Evolutionary conservation across 441 rosid genomes (phyloP).

Genomic region (Syzygium malaccense): DNA sequence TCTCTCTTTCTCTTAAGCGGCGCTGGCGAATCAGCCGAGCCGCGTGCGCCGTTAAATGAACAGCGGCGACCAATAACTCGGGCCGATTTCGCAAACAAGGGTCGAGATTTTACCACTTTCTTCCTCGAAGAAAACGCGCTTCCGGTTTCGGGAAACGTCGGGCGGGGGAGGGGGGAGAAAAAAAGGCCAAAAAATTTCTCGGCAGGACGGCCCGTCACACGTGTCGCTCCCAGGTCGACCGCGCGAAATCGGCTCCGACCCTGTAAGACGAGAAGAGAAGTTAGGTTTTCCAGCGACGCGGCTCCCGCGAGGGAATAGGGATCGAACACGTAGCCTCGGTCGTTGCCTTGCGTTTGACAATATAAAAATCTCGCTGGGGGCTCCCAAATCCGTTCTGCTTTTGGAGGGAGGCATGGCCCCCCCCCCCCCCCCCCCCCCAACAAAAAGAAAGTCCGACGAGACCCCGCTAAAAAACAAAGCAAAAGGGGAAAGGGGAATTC

Average conservation of each 20-base stretch:
- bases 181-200: too few relatives aligned
- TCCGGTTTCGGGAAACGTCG: too few relatives aligned
- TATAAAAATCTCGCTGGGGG: not conserved
- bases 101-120: not conserved
- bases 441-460: too few relatives aligned
- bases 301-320: rapidly evolving
- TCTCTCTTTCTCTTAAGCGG: not conserved
- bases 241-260: too few relatives aligned
- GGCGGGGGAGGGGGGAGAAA: too few relatives aligned
- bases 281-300: not conserved
- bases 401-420: too few relatives aligned
- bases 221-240: too few relatives aligned
- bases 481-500: too few relatives aligned
- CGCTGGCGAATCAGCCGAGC: not conserved
- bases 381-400: not conserved
- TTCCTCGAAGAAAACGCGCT: not conserved
- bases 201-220: too few relatives aligned
- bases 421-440: too few relatives aligned
- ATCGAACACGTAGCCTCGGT: not conserved
- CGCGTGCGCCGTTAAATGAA: not conserved
- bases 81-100: not conserved
- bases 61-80: not conserved
- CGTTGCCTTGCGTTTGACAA: not conserved
- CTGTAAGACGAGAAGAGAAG: too few relatives aligned
- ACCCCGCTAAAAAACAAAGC: too few relatives aligned